Percentiles rank a stretch among this genome's conserved stretches.
Conservation (phyloP, 768 basidiomycete species). For the Trametes gibbosa region DNA sequence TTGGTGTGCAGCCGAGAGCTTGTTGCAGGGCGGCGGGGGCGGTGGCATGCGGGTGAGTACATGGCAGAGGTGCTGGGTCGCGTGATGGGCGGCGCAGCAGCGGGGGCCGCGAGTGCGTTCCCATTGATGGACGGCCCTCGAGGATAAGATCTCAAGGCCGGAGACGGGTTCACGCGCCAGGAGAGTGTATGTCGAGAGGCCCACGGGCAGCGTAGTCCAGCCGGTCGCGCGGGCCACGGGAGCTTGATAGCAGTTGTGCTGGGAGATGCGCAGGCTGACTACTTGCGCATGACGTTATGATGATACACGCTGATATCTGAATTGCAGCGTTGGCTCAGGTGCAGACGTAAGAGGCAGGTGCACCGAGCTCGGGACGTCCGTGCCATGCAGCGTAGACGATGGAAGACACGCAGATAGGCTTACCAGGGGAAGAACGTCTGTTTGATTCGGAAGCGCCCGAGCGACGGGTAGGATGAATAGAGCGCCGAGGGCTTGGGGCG, state of each 20-base stretch:
- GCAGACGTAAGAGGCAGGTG: no score
- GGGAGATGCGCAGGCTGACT: no score
- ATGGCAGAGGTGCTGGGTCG: slow-evolving; percentile 3
- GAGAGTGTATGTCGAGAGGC: no score
- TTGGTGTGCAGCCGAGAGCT: not conserved
- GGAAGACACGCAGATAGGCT: not conserved
- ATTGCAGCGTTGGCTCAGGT: no score
- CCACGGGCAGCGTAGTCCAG: no score
- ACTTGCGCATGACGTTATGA: no score
- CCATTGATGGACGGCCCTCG: not conserved
- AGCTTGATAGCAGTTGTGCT: not conserved
- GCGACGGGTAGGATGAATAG: no score
- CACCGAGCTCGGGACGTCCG: no score
- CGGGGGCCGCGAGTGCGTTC: not conserved
- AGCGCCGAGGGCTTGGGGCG: not conserved
- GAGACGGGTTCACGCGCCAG: no score
- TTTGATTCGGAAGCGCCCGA: not conserved
- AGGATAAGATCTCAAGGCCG: not conserved
- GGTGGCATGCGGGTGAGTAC: not conserved
- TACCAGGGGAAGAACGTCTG: not conserved
- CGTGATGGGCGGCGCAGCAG: slow-evolving; percentile 2
- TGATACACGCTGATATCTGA: no score
- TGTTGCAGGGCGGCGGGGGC: not conserved
- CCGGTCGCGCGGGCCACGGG: no score
- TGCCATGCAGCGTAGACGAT: no score